Evolutionary conservation across 257 asterid species (phyloP).

Genomic region (Jaltomata sinuosa): DNA sequence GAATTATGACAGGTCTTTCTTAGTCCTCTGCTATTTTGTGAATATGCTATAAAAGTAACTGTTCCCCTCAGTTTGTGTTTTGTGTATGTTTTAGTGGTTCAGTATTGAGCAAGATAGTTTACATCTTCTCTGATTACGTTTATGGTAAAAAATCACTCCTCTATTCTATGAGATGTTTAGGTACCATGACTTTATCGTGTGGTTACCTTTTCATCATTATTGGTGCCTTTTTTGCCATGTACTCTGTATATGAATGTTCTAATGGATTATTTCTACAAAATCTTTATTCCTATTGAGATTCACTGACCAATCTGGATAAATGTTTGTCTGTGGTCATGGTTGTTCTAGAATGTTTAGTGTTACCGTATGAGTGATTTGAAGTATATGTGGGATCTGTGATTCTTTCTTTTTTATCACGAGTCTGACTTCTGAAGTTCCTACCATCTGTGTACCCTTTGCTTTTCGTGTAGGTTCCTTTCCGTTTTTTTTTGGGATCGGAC

Average conservation of each 20-base stretch:
- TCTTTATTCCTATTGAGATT: not conserved
- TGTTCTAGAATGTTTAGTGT: not conserved
- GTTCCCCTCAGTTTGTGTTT: not conserved
- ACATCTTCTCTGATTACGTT: not conserved
- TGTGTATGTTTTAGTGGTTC: not conserved
- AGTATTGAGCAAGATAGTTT: not conserved
- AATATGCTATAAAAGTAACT: not conserved
- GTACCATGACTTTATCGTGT: not conserved
- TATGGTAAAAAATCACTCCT: not conserved
- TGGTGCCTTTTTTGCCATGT: not conserved
- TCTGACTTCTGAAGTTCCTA: not conserved
- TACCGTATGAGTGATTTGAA: not conserved
- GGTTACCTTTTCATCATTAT: not conserved
- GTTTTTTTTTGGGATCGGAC: not conserved
- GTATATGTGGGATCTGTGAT: not conserved
- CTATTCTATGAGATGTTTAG: not conserved
- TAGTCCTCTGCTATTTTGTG: not conserved
- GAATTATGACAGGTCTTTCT: conserved; percentile 74
- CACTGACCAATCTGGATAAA: not conserved
- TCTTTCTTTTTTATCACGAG: not conserved
- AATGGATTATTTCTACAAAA: not conserved
- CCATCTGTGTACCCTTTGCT: not conserved
- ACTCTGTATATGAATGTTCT: not conserved
- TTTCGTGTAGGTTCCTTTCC: not conserved
- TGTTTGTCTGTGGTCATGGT: not conserved